phyloP scores from a whole-genome alignment of 1,284 basidiomycete species.

The Mycena citricolor region DNA sequence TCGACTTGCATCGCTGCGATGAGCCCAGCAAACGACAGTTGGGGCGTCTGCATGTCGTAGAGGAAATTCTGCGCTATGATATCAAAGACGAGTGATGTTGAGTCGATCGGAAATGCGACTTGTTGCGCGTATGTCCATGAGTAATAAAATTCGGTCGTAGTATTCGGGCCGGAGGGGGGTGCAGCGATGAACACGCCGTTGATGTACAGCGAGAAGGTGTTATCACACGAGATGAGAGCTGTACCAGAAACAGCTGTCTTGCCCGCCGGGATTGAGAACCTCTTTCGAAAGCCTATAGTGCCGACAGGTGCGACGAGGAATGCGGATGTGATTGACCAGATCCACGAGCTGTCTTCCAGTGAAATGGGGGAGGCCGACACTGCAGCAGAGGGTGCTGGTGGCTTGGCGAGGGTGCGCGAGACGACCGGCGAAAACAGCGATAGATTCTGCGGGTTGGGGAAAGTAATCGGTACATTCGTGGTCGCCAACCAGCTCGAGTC shows the following conservation, averaged over 20 bases:
- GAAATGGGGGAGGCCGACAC: not conserved
- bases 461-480: slow-evolving; percentile 4
- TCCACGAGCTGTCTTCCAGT: slow-evolving; percentile 6
- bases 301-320: not conserved
- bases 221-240: slow-evolving; percentile 21
- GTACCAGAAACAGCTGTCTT: slow-evolving; percentile 16
- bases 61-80: slow-evolving; percentile 13
- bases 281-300: slow-evolving; percentile 20
- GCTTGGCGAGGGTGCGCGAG: slow-evolving; percentile 5
- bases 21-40: slow-evolving; percentile 13
- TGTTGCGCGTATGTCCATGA: slow-evolving; percentile 12
- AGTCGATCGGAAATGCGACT: slow-evolving; percentile 14
- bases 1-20: slow-evolving; percentile 16
- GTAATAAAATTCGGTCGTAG: not conserved
- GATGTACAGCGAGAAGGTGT: slow-evolving; percentile 21
- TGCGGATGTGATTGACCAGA: slow-evolving; percentile 9
- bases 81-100: slow-evolving; percentile 14
- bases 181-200: slow-evolving; percentile 16
- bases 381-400: slow-evolving; percentile 4
- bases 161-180: not conserved
- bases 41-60: not conserved
- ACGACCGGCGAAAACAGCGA: slow-evolving; percentile 3
- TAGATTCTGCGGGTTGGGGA: slow-evolving; percentile 3
- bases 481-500: slow-evolving; percentile 11
- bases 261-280: slow-evolving; percentile 10